Evolutionary conservation across 176 grass and related monocot genomes (phyloP).

Genomic region (Stipa capillata): DNA sequence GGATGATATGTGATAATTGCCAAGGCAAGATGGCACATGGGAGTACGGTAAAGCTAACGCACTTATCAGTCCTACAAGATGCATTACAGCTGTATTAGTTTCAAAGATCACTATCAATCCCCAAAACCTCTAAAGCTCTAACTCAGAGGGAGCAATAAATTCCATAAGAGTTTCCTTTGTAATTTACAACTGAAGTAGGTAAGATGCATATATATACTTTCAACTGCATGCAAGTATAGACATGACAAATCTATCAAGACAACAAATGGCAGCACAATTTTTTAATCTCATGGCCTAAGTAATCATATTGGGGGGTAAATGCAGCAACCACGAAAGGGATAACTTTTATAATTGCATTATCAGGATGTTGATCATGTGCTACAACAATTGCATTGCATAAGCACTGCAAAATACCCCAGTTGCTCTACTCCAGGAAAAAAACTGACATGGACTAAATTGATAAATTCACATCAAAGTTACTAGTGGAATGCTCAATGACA

Average conservation of each 20-base stretch:
- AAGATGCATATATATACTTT: neutral
- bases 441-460: neutral
- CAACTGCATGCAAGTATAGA: conserved; percentile 1
- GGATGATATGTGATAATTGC: neutral
- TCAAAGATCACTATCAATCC: neutral
- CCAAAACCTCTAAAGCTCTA: neutral
- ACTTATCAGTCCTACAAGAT: neutral
- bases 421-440: neutral
- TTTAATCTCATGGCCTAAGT: neutral
- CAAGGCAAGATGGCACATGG: neutral
- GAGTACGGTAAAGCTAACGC: neutral
- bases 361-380: neutral
- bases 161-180: neutral
- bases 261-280: neutral
- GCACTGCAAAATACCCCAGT: neutral
- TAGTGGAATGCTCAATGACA: neutral
- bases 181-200: conserved; percentile 4
- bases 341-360: neutral
- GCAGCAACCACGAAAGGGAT: neutral
- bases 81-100: conserved; percentile 10
- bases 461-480: neutral
- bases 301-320: neutral
- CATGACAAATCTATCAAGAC: neutral
- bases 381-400: neutral
- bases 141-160: neutral